Evolutionary conservation across 345 rosid species (phyloP), one percentile per base, ranked within the genome.

Genomic region (Excoecaria cochinchinensis): DNA sequence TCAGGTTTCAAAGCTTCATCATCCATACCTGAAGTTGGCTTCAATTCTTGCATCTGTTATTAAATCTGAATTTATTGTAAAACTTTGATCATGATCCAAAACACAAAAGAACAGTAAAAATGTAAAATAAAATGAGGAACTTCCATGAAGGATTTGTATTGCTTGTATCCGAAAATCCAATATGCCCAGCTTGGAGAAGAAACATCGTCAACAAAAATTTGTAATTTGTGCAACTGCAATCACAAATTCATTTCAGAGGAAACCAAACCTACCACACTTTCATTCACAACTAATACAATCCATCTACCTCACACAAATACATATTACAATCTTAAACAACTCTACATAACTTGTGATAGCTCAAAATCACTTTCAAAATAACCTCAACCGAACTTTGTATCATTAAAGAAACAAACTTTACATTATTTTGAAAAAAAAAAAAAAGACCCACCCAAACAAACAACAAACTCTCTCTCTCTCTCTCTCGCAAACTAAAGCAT

Each of bases 241-340:
- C 87, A 84, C 75, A 87, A 85, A 80, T 88, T 82, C 88, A 87
- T 90, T 87, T 87, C 87, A 88, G 92, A 82, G 84, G 82, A 80
- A 84, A 52, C 83, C 81, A 81, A 73, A 5, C 83, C 79, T 74
- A 82, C 80, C 52, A 51, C 72, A 57, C 74, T 66, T 79, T 70
- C 80, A 83, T 67, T 22, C 67, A 80, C 13, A 69, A 71, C 67
- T 72, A 22, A 77, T 38, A 53, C 74, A 73, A 55, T 50, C 67
- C 68, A 51, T 59, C 24, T 39, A 66, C 25, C 31, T 70, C 50
- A 21, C 73, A 72, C 44, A 57, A 9, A 72, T 44, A 79, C 39
- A 74, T 50, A 78, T 51, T 65, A 44, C 31, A 58, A 72, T 52
- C 21, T 81, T 44, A 84, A 68, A 67, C 71, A 73, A 58, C 60